Conservation (phyloP, 148 eudicot genomes). For the Heliosperma pusillum region DNA sequence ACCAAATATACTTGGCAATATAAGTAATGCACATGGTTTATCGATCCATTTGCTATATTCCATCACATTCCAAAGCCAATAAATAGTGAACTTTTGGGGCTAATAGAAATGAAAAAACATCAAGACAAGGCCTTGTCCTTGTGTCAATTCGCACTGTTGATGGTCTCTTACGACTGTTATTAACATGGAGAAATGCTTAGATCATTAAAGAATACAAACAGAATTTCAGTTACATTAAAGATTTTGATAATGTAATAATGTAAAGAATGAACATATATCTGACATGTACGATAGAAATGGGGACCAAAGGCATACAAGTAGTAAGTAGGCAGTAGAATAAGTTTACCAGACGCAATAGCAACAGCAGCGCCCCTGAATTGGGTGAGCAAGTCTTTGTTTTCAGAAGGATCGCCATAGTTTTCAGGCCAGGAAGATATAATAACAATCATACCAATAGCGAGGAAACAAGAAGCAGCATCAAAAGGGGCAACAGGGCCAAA, state of each 20-base stretch:
- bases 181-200: background rate
- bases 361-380: slow-evolving; percentile 91
- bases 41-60: background rate
- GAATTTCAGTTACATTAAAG: background rate
- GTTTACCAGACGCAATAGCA: slow-evolving; percentile 95
- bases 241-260: no score
- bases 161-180: no score
- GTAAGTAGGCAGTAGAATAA: background rate
- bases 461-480: slow-evolving; percentile 92
- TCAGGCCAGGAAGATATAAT: slow-evolving; percentile 86
- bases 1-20: background rate
- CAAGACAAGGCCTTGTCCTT: background rate
- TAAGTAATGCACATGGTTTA: background rate
- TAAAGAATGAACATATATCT: no score
- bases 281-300: no score
- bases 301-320: no score
- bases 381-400: slow-evolving; percentile 83
- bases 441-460: slow-evolving; percentile 84
- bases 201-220: background rate
- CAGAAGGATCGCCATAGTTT: slow-evolving; percentile 94
- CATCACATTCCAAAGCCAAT: background rate
- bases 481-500: slow-evolving; percentile 97
- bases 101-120: background rate
- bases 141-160: background rate
- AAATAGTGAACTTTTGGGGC: background rate